Percentiles rank a stretch among this genome's conserved stretches.
These are phyloP conservation scores for Hydrangea macrophylla DNA, from an alignment of 148 eudicot genomes.

Conservation along the genomic window DNA sequence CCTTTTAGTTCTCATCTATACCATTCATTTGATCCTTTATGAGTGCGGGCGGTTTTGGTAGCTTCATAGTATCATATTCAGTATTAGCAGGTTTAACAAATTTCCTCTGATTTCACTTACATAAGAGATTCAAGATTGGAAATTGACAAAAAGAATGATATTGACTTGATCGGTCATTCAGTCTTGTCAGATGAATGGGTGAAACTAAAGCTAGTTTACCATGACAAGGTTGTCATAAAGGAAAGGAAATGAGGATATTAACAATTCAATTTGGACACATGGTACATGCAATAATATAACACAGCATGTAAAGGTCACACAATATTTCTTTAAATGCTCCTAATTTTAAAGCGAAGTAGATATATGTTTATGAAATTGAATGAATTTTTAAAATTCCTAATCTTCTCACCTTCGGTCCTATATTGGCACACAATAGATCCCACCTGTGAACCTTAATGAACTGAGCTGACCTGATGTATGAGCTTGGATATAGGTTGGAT, in stretches of 20 bases:
- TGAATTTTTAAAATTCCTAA: background rate
- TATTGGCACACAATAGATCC: background rate
- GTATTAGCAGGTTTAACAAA: no score
- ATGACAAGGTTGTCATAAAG: background rate
- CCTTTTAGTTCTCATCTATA: background rate
- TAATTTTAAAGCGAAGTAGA: background rate
- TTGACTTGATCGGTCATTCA: background rate
- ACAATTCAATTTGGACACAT: background rate
- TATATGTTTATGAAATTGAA: no score
- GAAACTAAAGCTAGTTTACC: background rate
- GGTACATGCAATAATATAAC: background rate
- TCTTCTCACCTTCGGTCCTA: background rate
- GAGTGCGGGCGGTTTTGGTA: background rate
- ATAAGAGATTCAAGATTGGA: background rate
- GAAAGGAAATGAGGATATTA: background rate
- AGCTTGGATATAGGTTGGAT: background rate
- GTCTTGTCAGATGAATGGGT: background rate
- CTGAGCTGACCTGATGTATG: background rate
- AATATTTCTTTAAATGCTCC: background rate
- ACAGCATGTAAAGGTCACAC: background rate
- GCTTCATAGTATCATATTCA: no score
- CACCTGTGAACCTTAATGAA: background rate
- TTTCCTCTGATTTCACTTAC: no score
- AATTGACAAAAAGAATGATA: background rate
- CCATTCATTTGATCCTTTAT: background rate